A percentile compares a stretch with the other conserved stretches of the same genome.
phyloP scores from a whole-genome alignment of 768 basidiomycete species.

The Naganishia kalamii region DNA sequence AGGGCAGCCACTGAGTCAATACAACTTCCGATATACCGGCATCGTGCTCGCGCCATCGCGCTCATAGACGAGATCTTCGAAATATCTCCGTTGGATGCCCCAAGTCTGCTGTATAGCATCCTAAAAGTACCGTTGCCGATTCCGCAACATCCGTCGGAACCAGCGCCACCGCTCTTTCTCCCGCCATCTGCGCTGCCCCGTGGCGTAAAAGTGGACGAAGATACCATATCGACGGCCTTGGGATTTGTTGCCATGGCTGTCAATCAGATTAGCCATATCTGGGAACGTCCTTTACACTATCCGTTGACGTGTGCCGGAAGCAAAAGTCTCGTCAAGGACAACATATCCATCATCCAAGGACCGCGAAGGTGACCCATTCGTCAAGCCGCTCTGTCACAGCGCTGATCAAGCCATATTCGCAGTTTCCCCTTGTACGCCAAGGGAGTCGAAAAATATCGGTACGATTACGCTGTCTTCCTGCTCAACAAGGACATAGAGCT shows the following conservation, averaged over 20 bases:
- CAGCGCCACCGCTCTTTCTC: slow-evolving; percentile 72
- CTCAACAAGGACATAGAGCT: slow-evolving; percentile 96
- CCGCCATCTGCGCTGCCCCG: slow-evolving; percentile 52
- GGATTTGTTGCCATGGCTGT: slow-evolving; percentile 85
- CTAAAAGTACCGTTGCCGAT: slow-evolving; percentile 84
- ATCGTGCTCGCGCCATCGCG: slow-evolving; percentile 54
- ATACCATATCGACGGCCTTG: slow-evolving; percentile 76
- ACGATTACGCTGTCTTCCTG: slow-evolving; percentile 94
- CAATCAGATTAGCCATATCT: slow-evolving; percentile 70
- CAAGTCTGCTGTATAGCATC: slow-evolving; percentile 83
- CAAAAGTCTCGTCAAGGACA: slow-evolving; percentile 81
- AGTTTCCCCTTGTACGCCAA: slow-evolving; percentile 94
- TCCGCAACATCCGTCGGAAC: slow-evolving; percentile 64
- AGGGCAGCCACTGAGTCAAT: slow-evolving; percentile 45
- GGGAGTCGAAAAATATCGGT: slow-evolving; percentile 92
- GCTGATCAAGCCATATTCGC: background rate
- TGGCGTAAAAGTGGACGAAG: slow-evolving; percentile 63
- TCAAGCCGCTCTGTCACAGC: background rate
- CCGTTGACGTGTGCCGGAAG: slow-evolving; percentile 86
- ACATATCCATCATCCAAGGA: slow-evolving; percentile 89
- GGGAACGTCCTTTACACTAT: slow-evolving; percentile 71
- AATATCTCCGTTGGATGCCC: slow-evolving; percentile 74
- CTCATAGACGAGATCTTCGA: slow-evolving; percentile 74
- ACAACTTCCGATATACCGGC: slow-evolving; percentile 48
- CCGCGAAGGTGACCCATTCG: slow-evolving; percentile 64